Evolutionary conservation across 2,329 filamentous ascomycete species (phyloP).

Genomic region (Ophiocordyceps camponoti-leonardi): DNA sequence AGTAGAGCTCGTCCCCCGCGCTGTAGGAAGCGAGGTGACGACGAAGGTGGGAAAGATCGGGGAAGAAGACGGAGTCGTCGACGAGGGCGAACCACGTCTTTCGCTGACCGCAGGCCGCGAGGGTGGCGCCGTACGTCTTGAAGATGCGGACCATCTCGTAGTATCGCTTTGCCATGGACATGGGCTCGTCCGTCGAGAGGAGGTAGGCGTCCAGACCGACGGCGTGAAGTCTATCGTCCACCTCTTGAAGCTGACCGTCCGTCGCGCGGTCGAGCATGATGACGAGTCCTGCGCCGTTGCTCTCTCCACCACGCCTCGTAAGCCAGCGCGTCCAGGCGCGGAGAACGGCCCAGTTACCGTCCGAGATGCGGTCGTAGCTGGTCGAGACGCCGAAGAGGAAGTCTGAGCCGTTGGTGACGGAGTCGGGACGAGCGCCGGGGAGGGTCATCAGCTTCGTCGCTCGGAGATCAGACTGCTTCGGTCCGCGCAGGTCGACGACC

Average conservation of each 20-base stretch:
- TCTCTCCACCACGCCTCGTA: conserved; percentile 19
- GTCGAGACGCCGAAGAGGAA: conserved; percentile 27
- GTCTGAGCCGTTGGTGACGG: conserved; percentile 19
- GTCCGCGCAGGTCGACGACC: conserved; percentile 10
- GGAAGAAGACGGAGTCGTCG: conserved; percentile 29
- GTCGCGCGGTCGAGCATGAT: conserved; percentile 22
- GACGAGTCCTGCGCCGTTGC: conserved; percentile 25
- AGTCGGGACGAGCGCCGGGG: conserved; percentile 12
- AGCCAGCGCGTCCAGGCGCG: conserved; percentile 28
- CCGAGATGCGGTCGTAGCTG: conserved; percentile 21
- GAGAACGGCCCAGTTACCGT: conserved; percentile 20
- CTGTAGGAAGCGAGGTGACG: conserved; percentile 18
- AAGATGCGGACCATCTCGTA: conserved; percentile 19
- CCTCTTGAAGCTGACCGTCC: conserved; percentile 13
- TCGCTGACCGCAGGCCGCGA: conserved; percentile 16
- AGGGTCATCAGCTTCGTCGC: conserved; percentile 15
- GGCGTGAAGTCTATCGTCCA: conserved; percentile 13
- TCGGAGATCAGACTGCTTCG: conserved; percentile 10
- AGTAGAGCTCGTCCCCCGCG: conserved; percentile 15
- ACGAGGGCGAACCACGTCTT: conserved; percentile 26
- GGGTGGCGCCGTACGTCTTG: conserved; percentile 13
- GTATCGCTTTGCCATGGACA: conserved; percentile 18
- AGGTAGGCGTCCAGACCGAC: conserved; percentile 23
- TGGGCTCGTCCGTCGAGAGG: conserved; percentile 11
- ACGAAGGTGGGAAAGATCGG: conserved; percentile 21